Evolutionary conservation across 202 grass and related monocot species (phyloP).

Genomic region (Carex arenaria): DNA sequence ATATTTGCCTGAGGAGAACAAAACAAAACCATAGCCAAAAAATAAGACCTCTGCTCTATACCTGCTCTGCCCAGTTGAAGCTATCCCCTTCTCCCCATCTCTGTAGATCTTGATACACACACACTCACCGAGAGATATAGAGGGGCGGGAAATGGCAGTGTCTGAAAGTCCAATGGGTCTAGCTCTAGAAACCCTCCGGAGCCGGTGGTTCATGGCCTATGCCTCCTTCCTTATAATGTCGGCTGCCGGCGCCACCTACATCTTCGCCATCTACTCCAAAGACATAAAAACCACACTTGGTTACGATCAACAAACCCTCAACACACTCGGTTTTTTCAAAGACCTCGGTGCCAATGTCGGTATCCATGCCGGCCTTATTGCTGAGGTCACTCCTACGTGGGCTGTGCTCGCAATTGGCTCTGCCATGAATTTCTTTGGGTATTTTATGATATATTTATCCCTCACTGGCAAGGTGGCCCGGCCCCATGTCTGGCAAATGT

Average conservation of each 20-base stretch:
- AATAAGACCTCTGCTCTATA: background rate
- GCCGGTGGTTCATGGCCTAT: slow-evolving; percentile 38
- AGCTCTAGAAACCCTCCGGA: background rate
- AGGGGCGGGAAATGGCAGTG: background rate
- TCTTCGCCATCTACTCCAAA: slow-evolving; percentile 36
- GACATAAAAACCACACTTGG: slow-evolving; percentile 32
- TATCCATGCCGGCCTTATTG: slow-evolving; percentile 25
- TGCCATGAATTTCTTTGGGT: slow-evolving; percentile 30
- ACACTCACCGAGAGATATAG: background rate
- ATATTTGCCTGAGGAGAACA: too few species aligned
- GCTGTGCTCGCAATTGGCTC: slow-evolving; percentile 24
- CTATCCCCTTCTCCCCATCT: background rate
- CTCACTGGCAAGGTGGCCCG: slow-evolving; percentile 20
- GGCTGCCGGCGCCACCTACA: slow-evolving; percentile 31
- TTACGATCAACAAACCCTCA: slow-evolving; percentile 33
- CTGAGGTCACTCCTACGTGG: slow-evolving; percentile 32
- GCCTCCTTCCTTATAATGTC: slow-evolving; percentile 32
- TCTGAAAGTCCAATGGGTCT: background rate
- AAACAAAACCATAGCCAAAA: background rate
- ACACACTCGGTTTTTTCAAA: slow-evolving; percentile 29
- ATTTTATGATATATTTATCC: slow-evolving; percentile 37
- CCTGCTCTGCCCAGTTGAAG: background rate
- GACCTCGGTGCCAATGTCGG: slow-evolving; percentile 24
- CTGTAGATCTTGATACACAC: background rate
- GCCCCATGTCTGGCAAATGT: slow-evolving; percentile 33